Percentiles rank a stretch among this genome's conserved stretches.
These are phyloP conservation scores for Pleurotus cornucopiae DNA, from an alignment of 768 basidiomycete genomes.

Conservation along the genomic window DNA sequence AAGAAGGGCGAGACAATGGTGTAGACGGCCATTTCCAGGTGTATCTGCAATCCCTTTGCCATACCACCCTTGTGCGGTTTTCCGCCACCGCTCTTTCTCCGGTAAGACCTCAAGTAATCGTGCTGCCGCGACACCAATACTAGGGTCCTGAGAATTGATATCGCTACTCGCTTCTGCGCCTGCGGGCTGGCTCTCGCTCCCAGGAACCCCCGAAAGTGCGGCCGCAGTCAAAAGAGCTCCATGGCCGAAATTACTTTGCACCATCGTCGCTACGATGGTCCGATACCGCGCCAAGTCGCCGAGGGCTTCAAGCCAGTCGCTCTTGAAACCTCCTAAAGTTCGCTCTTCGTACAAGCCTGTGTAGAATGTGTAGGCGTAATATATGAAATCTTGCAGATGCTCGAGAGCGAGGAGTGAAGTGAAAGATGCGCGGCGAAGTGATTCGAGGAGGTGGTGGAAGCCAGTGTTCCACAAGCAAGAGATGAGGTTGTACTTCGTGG, in stretches of 20 bases:
- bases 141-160: conserved; percentile 31
- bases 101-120: conserved; percentile 80
- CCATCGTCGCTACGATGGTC: conserved; percentile 89
- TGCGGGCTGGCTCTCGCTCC: conserved; percentile 20
- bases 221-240: conserved; percentile 48
- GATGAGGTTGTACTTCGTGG: conserved; percentile 94
- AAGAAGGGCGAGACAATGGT: conserved; percentile 89
- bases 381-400: conserved; percentile 90
- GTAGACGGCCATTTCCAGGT: conserved; percentile 91
- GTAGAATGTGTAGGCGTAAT: conserved; percentile 94
- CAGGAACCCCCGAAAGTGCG: conserved; percentile 44
- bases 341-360: conserved; percentile 84
- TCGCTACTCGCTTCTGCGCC: conserved; percentile 9
- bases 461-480: conserved; percentile 88
- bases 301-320: conserved; percentile 92
- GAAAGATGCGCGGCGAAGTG: conserved; percentile 81
- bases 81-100: conserved; percentile 89
- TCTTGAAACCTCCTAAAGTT: conserved; percentile 61
- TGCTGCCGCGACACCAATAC: conserved; percentile 84
- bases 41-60: conserved; percentile 79
- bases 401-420: conserved; percentile 72
- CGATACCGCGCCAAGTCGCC: conserved; percentile 94
- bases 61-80: conserved; percentile 92
- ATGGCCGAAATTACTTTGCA: conserved; percentile 45
- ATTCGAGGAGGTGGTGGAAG: conserved; percentile 88